phyloP scores from a whole-genome alignment of 2,329 filamentous ascomycete genomes.

The Fusarium oxysporum region DNA sequence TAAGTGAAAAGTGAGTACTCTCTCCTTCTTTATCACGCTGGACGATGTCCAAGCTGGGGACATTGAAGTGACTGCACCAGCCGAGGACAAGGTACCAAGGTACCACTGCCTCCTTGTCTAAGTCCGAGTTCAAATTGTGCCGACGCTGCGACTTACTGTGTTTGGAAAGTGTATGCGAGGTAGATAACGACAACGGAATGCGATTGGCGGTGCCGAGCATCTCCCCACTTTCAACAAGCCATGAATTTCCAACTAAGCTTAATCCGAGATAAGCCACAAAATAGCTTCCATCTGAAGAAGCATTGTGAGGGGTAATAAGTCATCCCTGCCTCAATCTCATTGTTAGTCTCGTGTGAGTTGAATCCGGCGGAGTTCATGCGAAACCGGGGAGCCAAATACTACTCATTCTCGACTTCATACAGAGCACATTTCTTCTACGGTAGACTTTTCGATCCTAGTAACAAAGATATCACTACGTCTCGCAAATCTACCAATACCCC shows the following conservation, averaged over 20 bases:
- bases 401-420: neutral
- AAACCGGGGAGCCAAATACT: rapidly evolving
- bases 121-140: neutral
- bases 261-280: neutral
- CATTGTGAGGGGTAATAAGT: neutral
- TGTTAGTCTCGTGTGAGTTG: neutral
- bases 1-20: neutral
- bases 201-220: neutral
- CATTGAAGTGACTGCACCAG: neutral
- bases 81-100: neutral
- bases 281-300: neutral
- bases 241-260: neutral
- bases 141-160: neutral
- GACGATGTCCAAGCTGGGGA: rapidly evolving
- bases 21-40: neutral
- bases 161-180: neutral
- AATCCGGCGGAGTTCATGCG: neutral
- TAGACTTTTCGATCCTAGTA: too few species aligned
- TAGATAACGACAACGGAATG: neutral
- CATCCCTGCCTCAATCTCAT: neutral
- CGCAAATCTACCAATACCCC: neutral
- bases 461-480: neutral
- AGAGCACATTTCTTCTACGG: neutral
- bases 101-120: neutral
- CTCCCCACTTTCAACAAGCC: neutral